These are phyloP conservation scores for Solanum neorickii DNA, from an alignment of 257 asterid genomes.

Conservation along the genomic window DNA sequence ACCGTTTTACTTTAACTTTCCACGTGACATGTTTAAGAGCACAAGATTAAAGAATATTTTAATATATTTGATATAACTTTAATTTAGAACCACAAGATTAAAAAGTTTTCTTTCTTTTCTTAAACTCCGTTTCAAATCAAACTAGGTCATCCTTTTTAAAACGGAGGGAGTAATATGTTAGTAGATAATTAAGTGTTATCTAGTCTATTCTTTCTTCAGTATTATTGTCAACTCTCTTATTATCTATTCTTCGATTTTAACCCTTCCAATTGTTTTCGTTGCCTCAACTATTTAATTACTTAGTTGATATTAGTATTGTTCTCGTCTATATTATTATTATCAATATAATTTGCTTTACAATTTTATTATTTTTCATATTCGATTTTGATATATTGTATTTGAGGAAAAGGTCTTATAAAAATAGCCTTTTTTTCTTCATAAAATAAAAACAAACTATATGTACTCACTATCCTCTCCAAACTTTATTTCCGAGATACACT, in stretches of 20 bases:
- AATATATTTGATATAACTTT: too few relatives aligned
- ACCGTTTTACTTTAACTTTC: too few relatives aligned
- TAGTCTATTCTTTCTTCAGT: not conserved
- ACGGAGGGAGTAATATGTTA: accelerated
- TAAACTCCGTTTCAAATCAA: too few relatives aligned
- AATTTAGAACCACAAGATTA: too few relatives aligned
- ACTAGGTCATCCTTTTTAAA: too few relatives aligned
- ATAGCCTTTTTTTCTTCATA: not conserved
- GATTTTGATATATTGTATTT: not conserved
- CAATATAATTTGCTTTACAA: not conserved
- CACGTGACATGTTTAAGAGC: too few relatives aligned
- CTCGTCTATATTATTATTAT: not conserved
- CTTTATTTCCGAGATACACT: not conserved
- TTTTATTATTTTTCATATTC: not conserved
- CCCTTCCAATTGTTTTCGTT: not conserved
- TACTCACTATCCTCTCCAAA: not conserved
- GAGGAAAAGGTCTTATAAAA: not conserved
- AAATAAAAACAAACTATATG: not conserved
- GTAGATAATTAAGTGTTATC: not conserved
- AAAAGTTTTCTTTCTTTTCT: too few relatives aligned
- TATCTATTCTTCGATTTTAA: not conserved
- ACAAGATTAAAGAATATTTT: too few relatives aligned
- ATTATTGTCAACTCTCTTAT: not conserved
- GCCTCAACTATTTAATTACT: not conserved
- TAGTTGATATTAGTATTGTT: not conserved